These are phyloP conservation scores for Vitis hybrid DNA, from an alignment of 177 flowering plant species.

Conservation along the genomic window DNA sequence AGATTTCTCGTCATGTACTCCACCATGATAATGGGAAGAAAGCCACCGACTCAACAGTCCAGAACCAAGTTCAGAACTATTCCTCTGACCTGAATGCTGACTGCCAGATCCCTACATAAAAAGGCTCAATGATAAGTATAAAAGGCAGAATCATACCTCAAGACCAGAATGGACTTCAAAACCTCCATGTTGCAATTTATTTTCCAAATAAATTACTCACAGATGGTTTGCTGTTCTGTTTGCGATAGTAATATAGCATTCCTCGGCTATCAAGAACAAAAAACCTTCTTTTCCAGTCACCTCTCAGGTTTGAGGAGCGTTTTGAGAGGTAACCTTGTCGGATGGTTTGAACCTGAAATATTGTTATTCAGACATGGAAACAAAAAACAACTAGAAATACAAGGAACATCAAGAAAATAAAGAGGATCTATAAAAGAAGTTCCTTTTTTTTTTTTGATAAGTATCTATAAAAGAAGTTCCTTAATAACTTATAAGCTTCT, in stretches of 20 bases:
- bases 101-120: conserved; percentile 50
- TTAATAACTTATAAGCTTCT: not conserved
- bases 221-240: conserved; percentile 70
- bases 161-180: not conserved
- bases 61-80: conserved; percentile 77
- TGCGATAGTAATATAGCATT: conserved; percentile 94
- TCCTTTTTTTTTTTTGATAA: too few species aligned
- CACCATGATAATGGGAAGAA: conserved; percentile 89
- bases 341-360: conserved; percentile 86
- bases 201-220: conserved; percentile 45
- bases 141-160: not conserved
- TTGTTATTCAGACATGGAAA: conserved; percentile 1
- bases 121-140: not conserved
- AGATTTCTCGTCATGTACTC: conserved; percentile 92
- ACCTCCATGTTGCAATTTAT: not conserved
- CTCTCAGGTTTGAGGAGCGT: conserved; percentile 94
- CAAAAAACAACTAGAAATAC: not conserved
- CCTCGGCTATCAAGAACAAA: conserved; percentile 99
- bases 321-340: conserved; percentile 96
- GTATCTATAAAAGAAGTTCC: not conserved
- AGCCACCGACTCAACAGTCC: conserved; percentile 95
- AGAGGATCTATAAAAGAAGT: too few species aligned
- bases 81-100: conserved; percentile 52
- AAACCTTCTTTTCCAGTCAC: conserved; percentile 99
- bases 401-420: not conserved